These are phyloP conservation scores for Crepidotus variabilis DNA, from an alignment of 768 basidiomycete genomes.

Conservation along the genomic window DNA sequence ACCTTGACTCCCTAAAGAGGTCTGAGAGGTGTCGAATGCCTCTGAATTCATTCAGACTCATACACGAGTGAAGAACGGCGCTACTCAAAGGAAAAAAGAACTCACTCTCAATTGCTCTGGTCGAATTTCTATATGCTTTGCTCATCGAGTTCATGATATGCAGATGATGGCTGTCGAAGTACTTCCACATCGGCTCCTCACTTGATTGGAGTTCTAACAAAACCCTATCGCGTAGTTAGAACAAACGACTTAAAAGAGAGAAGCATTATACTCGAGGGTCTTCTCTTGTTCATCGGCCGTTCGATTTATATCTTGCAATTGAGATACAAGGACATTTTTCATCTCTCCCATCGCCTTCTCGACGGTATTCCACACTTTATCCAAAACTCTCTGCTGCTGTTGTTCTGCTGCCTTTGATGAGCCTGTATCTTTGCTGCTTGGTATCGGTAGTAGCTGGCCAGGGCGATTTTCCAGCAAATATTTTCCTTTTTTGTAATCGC, in stretches of 20 bases:
- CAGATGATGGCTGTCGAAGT: conserved; percentile 90
- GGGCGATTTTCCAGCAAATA: conserved; percentile 88
- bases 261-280: conserved; percentile 74
- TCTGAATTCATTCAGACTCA: not conserved
- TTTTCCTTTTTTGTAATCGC: conserved; percentile 97
- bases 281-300: conserved; percentile 94
- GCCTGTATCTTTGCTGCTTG: conserved; percentile 54
- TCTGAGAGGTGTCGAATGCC: conserved; percentile 10
- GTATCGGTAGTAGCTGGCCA: conserved; percentile 74
- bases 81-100: not conserved
- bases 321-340: conserved; percentile 69
- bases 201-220: conserved; percentile 80
- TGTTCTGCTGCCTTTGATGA: conserved; percentile 48
- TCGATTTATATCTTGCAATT: conserved; percentile 75
- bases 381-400: conserved; percentile 89
- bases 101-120: conserved; percentile 52
- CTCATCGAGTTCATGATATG: conserved; percentile 80
- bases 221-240: conserved; percentile 47
- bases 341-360: conserved; percentile 95
- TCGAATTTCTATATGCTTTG: conserved; percentile 49
- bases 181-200: conserved; percentile 94
- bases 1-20: conserved; percentile 32
- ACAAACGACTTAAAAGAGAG: not conserved
- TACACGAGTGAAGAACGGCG: not conserved
- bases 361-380: conserved; percentile 94